Conservation (phyloP, 345 rosid species). For the Angophora floribunda region DNA sequence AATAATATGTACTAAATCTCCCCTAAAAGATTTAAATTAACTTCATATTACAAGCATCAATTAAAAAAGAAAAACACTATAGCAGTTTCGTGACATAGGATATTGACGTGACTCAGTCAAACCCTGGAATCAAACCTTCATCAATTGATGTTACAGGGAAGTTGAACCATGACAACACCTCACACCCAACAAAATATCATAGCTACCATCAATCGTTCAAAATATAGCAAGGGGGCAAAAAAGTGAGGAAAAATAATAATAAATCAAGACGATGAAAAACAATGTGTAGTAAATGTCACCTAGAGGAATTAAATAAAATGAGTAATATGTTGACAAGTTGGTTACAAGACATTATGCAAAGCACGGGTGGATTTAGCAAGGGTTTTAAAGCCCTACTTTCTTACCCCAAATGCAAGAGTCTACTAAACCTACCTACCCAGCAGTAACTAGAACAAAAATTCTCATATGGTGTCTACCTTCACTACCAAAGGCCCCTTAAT, state of each 20-base stretch:
- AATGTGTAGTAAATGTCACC: too few species aligned
- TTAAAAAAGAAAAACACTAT: not conserved
- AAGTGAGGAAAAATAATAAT: not conserved
- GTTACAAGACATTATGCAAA: too few species aligned
- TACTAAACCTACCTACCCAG: too few species aligned
- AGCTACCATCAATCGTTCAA: not conserved
- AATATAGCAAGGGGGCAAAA: not conserved
- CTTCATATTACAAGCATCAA: too few species aligned
- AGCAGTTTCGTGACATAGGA: accelerated
- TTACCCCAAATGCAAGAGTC: too few species aligned
- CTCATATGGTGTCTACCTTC: too few species aligned
- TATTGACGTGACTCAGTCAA: not conserved
- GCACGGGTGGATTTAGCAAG: too few species aligned
- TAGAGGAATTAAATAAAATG: too few species aligned
- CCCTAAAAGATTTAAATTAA: not conserved
- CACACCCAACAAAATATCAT: not conserved
- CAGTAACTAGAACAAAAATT: too few species aligned
- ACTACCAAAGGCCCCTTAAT: too few species aligned
- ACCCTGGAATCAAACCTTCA: not conserved
- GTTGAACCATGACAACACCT: not conserved
- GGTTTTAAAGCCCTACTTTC: too few species aligned
- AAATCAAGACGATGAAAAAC: not conserved
- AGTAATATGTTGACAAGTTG: too few species aligned
- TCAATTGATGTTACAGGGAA: not conserved
- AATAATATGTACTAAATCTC: not conserved